Conservation (phyloP, 2,329 filamentous ascomycete species). For the Xylaria arbuscula region DNA sequence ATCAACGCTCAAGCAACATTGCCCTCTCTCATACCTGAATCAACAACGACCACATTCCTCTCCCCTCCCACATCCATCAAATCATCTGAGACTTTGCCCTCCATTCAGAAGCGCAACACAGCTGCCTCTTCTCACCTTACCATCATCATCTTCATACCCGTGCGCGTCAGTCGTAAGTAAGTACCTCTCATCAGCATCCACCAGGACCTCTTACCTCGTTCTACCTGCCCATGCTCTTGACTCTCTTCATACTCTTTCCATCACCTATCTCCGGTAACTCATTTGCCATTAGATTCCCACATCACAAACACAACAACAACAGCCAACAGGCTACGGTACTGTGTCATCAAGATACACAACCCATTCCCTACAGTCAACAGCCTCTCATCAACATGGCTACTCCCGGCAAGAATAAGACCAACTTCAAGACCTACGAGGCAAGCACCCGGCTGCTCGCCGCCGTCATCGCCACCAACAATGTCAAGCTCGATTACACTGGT, state of each 20-base stretch:
- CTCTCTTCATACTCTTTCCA: not conserved
- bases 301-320: not conserved
- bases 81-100: not conserved
- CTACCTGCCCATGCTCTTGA: not conserved
- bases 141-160: not conserved
- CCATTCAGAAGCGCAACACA: not conserved
- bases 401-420: slow-evolving; percentile 53
- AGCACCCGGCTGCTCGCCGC: slow-evolving; percentile 70
- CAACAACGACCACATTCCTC: not conserved
- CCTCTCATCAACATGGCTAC: slow-evolving; percentile 55
- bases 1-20: not conserved
- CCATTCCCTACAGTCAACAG: not conserved
- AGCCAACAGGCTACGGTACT: not conserved
- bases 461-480: slow-evolving; percentile 65
- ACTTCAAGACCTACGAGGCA: slow-evolving; percentile 70
- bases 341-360: not conserved
- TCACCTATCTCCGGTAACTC: not conserved
- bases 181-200: not conserved
- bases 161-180: slow-evolving; percentile 15
- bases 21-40: not conserved
- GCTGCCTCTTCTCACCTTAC: not conserved
- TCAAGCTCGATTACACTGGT: slow-evolving; percentile 72
- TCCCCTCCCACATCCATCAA: not conserved
- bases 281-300: slow-evolving; percentile 5
- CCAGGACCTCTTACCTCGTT: not conserved